Percentiles rank a stretch among this genome's conserved stretches.
phyloP scores from a whole-genome alignment of 768 basidiomycete species.

The Chalciporus chontae region DNA sequence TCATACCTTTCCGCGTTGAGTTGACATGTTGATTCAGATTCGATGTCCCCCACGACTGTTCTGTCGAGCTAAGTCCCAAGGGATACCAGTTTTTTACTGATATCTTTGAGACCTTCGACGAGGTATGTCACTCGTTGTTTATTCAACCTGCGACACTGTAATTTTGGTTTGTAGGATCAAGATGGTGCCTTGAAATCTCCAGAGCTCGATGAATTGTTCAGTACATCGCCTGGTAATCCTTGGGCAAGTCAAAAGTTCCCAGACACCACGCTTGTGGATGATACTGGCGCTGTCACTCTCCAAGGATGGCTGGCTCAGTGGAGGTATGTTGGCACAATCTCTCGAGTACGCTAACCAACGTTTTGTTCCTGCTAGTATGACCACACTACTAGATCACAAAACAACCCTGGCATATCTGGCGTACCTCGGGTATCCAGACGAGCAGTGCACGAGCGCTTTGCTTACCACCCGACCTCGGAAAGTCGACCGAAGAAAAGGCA shows the following conservation, averaged over 20 bases:
- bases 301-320: conserved; percentile 99
- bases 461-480: conserved; percentile 83
- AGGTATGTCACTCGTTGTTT: conserved; percentile 41
- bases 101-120: conserved; percentile 93
- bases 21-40: conserved; percentile 51
- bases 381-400: conserved; percentile 90
- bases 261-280: conserved; percentile 83
- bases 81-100: conserved; percentile 98
- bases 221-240: conserved; percentile 95
- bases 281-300: conserved; percentile 86
- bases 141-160: not conserved
- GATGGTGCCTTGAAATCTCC: conserved; percentile 85
- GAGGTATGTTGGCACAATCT: conserved; percentile 58
- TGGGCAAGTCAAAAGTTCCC: conserved; percentile 92
- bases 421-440: conserved; percentile 86
- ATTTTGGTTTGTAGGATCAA: conserved; percentile 60
- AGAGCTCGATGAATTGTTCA: conserved; percentile 87
- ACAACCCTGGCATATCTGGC: conserved; percentile 92
- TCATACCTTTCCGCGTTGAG: not conserved
- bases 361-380: conserved; percentile 65
- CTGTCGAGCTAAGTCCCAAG: conserved; percentile 89
- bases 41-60: conserved; percentile 90
- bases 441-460: conserved; percentile 77
- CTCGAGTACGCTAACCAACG: conserved; percentile 2
- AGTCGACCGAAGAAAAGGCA: conserved; percentile 80